Conservation (phyloP, 192 early-diverging fungal species). For the Coemansia aciculifera region DNA sequence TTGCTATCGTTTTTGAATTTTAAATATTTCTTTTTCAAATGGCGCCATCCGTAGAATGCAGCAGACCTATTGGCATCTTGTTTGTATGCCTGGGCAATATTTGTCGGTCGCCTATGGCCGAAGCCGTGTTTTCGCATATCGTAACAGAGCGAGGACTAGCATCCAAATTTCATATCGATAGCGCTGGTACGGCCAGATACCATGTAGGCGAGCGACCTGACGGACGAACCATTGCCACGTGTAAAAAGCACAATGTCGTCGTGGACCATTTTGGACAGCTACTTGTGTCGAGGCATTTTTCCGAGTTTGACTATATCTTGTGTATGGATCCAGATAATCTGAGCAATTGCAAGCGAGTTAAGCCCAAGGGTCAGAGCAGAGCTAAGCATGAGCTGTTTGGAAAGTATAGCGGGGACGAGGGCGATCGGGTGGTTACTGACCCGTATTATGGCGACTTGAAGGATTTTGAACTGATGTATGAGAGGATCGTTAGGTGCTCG, state of each 20-base stretch:
- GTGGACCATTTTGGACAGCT: conserved; percentile 75
- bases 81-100: conserved; percentile 80
- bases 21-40: conserved; percentile 7
- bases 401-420: conserved; percentile 20
- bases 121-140: conserved; percentile 82
- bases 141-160: conserved; percentile 62
- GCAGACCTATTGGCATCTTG: conserved; percentile 41
- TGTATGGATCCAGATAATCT: conserved; percentile 91
- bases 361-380: conserved; percentile 38
- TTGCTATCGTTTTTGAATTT: neutral
- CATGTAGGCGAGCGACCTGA: conserved; percentile 78
- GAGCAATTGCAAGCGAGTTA: conserved; percentile 54
- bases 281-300: conserved; percentile 64
- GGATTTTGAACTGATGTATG: conserved; percentile 49
- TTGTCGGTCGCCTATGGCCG: conserved; percentile 91
- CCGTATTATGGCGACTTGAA: conserved; percentile 55
- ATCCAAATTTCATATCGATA: conserved; percentile 73
- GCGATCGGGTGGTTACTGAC: conserved; percentile 37
- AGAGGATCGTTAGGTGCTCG: conserved; percentile 47
- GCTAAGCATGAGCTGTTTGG: conserved; percentile 49
- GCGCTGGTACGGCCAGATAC: conserved; percentile 81
- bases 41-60: neutral
- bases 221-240: conserved; percentile 64
- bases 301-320: conserved; percentile 79
- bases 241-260: conserved; percentile 68